Percentiles rank a stretch among this genome's conserved stretches.
phyloP scores from a whole-genome alignment of 768 basidiomycete genomes.

The Macrocybe gigantea region DNA sequence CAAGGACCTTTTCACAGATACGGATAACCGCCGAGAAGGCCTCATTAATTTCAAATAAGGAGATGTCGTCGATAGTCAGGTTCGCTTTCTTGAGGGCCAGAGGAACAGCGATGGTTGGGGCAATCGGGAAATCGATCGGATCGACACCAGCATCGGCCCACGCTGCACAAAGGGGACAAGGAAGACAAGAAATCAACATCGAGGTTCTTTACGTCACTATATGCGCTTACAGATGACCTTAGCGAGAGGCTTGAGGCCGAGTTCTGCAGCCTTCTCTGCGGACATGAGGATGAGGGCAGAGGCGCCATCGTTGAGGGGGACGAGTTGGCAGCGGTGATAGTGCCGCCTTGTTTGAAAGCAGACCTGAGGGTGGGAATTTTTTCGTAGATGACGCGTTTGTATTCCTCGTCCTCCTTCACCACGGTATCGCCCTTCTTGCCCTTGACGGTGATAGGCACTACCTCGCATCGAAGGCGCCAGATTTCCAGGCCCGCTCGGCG shows the following conservation, averaged over 20 bases:
- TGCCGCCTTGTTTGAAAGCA: constrained; percentile 84
- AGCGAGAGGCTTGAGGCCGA: constrained; percentile 89
- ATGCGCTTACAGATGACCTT: constrained; percentile 79
- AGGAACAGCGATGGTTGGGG: constrained; percentile 89
- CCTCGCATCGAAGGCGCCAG: constrained; percentile 81
- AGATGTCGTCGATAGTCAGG: constrained; percentile 75
- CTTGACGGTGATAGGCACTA: constrained; percentile 85
- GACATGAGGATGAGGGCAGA: constrained; percentile 94
- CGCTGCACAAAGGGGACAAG: constrained; percentile 39
- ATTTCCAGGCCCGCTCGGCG: constrained; percentile 86
- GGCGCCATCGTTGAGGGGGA: constrained; percentile 93
- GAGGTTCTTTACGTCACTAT: background rate
- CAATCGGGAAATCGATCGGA: constrained; percentile 95
- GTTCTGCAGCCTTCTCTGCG: constrained; percentile 85
- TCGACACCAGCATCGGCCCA: constrained; percentile 97
- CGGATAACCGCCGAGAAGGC: constrained; percentile 94
- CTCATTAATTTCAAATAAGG: constrained; percentile 95
- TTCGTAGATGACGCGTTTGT: constrained; percentile 93
- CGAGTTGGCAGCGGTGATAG: constrained; percentile 95
- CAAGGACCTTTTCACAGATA: constrained; percentile 84
- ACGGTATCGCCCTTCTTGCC: constrained; percentile 92
- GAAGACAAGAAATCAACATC: constrained; percentile 1
- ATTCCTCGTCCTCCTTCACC: constrained; percentile 94
- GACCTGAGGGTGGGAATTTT: constrained; percentile 88
- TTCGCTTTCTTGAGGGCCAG: constrained; percentile 84